Evolutionary conservation across 257 asterid genomes (phyloP).

Genomic region (Nyctanthes arbortristis): DNA sequence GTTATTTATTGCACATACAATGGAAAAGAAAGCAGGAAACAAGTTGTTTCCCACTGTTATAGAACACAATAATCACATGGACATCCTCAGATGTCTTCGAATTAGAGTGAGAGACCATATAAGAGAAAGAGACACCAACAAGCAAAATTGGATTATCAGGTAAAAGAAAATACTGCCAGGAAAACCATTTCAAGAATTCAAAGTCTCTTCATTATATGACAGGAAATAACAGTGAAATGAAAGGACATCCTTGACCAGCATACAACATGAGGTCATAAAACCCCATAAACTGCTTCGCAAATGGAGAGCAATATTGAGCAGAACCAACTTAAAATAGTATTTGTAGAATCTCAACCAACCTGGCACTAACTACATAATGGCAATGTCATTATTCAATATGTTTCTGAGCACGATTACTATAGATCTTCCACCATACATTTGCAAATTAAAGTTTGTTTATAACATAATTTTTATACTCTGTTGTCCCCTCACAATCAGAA

Average conservation of each 20-base stretch:
- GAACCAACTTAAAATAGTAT: not conserved
- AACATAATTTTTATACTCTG: not conserved
- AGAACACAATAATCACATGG: conserved; percentile 16
- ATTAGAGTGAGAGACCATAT: conserved; percentile 1
- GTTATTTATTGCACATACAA: conserved; percentile 15
- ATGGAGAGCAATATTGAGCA: not conserved
- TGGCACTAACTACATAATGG: not conserved
- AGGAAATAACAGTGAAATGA: not conserved
- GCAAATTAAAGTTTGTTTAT: not conserved
- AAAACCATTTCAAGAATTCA: not conserved
- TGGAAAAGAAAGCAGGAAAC: conserved; percentile 5
- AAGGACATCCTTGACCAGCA: not conserved
- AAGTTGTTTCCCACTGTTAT: not conserved
- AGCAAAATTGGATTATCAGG: not conserved
- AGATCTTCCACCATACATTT: not conserved
- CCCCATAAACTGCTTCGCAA: not conserved
- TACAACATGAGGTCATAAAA: not conserved
- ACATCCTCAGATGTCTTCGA: not conserved
- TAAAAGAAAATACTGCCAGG: not conserved
- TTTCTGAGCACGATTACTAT: not conserved
- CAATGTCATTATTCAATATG: not conserved
- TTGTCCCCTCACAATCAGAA: not conserved
- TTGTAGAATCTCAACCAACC: not conserved
- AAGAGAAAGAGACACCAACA: conserved; percentile 2
- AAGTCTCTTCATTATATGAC: not conserved